Base-by-base conservation (phyloP, 2,329 filamentous ascomycete species). In the Myriosclerotinia curreyana region DNA sequence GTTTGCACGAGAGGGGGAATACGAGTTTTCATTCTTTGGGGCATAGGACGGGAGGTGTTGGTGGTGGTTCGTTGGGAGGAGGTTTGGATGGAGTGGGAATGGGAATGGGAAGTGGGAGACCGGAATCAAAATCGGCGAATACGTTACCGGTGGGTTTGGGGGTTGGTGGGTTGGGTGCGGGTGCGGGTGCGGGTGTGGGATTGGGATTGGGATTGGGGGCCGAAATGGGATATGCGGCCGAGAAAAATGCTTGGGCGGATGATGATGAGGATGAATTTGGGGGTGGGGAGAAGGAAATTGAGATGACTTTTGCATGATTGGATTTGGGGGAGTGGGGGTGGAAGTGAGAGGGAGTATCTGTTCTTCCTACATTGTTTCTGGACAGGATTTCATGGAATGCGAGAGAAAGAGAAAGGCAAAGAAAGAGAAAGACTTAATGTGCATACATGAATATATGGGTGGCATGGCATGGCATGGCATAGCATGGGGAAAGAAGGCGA, bases 221-320 rank as follows among this genome's bases (percentile, higher is more conserved):
- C 31, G 46, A 53, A 55, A 25, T 46, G 9, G 17, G 36, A 46
- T 51, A 56, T 20, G 40, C 17, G n/a, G 34, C 22, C 22, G 66
- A 38, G 70, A 79, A 66, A 78, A 94, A 82, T 83, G 82, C 89
- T 1, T 94, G 91, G 91, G 86, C 83, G 3, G 88, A 85, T 65
- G 80, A 85, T 11, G 87, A 91, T 52, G 84, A 88, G 34, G 83
- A 89, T 60, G 87, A 91, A 51, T 84, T 88, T 40, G 83, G 89
- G 59, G 89, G 89, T 77, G 87, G 86, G 22, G 82, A 92, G 75
- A 85, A 86, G 74, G 89, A 92, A 76, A 90, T 94, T 68, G 83
- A 84, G 40, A 89, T 94, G 88, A 92, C 88, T 67, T 94, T 94
- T 84, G 90, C 73, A 69, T 74, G 71, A 50, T 62, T 55, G 42